phyloP scores from a whole-genome alignment of 768 basidiomycete genomes.

The Mycena albidolilacea region DNA sequence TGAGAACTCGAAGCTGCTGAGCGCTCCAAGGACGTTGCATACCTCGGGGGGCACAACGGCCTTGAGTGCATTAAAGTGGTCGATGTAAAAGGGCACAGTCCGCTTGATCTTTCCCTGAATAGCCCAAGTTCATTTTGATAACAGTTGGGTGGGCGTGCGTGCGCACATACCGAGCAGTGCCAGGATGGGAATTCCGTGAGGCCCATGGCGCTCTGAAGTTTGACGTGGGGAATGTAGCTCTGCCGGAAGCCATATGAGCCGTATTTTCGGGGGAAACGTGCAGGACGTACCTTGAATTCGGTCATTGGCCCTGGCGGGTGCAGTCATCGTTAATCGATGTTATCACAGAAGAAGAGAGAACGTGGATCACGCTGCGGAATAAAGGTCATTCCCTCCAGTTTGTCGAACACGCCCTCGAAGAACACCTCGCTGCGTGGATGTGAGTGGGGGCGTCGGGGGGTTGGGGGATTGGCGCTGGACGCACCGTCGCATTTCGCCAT shows the following conservation, averaged over 20 bases:
- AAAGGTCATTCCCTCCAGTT: slow-evolving; percentile 72
- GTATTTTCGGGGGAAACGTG: slow-evolving; percentile 12
- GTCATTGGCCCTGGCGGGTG: slow-evolving; percentile 56
- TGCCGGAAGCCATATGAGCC: slow-evolving; percentile 30
- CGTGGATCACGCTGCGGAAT: slow-evolving; percentile 61
- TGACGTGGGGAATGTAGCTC: slow-evolving; percentile 65
- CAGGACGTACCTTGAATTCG: slow-evolving; percentile 63
- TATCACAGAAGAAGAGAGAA: slow-evolving; percentile 30
- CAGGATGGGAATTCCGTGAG: slow-evolving; percentile 55
- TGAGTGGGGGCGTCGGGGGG: not conserved
- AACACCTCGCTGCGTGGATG: slow-evolving; percentile 61
- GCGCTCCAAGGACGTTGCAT: slow-evolving; percentile 15
- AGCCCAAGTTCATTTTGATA: slow-evolving; percentile 40
- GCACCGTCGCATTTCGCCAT: slow-evolving; percentile 68
- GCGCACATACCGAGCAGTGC: slow-evolving; percentile 58
- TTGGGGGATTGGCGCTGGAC: slow-evolving; percentile 18
- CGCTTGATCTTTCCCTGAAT: slow-evolving; percentile 74
- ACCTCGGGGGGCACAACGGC: slow-evolving; percentile 70
- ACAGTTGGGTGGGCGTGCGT: slow-evolving; percentile 18
- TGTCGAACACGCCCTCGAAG: slow-evolving; percentile 78
- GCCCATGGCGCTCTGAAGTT: slow-evolving; percentile 58
- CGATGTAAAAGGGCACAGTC: slow-evolving; percentile 71
- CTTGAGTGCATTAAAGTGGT: slow-evolving; percentile 76
- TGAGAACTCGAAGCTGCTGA: slow-evolving; percentile 22
- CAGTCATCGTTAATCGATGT: slow-evolving; percentile 13